Base-by-base conservation (phyloP, 495 filamentous ascomycete species). In the Penicillium tannophilum region DNA sequence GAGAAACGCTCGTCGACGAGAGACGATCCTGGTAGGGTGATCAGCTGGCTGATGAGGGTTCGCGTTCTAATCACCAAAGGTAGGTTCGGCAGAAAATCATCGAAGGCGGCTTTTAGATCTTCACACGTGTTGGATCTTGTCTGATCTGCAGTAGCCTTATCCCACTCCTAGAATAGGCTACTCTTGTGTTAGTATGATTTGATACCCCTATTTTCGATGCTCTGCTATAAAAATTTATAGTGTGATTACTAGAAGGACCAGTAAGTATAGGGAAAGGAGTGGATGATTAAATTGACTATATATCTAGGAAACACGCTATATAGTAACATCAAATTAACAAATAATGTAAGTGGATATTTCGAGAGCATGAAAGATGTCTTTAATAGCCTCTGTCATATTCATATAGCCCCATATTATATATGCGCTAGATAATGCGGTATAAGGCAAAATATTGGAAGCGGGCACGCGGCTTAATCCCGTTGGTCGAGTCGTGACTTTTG, bases 71-170 rank as follows among this genome's bases (percentile, higher is more conserved):
- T 52, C 50, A 52, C 50, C 30, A 39, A 52, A 52, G 30, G 31
- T 52, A 31, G 50, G 50, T 52, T 7, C 50, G 50, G 50, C 50
- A 52, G 50, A 52, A 52, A 52, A 31, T 52, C 50, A 52, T 39
- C 50, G 50, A 52, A 52, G 50, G 50, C 50, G 31, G 50, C 36
- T 41, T 41, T 12, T 41, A 41, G 6, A n/a, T 41, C 11, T 6
- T 12, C 36, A 41, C 12, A n/a, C 36, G 33, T 35, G 6, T 41
- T 12, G 2, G 6, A 14, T 41, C 36, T 41, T 41, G 36, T 35
- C 36, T 41, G 12, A 16, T 41, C 12, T 41, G 36, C 36, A n/a
- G 36, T 12, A 41, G 36, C 12, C 36, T 41, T 11, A 41, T 41
- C 36, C 36, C 14, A 41, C 36, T 16, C 36, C 36, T 6, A 41